A percentile compares a stretch with the other conserved stretches of the same genome.
phyloP scores from a whole-genome alignment of 2,329 filamentous ascomycete species.

The Tolypocladium capitatum region DNA sequence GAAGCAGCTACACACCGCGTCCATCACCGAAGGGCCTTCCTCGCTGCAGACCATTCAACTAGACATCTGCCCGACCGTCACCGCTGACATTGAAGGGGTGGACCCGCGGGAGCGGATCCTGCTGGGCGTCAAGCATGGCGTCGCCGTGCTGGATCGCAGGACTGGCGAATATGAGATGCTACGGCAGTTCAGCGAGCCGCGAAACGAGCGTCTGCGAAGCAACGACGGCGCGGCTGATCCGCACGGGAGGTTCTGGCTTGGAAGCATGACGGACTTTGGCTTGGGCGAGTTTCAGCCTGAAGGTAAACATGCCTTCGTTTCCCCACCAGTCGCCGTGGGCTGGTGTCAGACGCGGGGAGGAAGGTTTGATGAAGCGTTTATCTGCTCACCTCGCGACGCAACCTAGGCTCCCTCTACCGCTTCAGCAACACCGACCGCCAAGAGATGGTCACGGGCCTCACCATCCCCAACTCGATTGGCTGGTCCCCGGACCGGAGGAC shows the following conservation, averaged over 20 bases:
- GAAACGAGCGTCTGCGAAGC: conserved; percentile 44
- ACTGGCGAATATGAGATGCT: conserved; percentile 42
- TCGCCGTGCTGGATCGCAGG: conserved; percentile 60
- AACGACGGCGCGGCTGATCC: conserved; percentile 79
- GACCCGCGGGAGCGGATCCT: conserved; percentile 53
- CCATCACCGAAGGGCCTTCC: conserved; percentile 47
- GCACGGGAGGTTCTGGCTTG: conserved; percentile 71
- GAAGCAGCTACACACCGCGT: conserved; percentile 58
- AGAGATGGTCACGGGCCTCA: conserved; percentile 48
- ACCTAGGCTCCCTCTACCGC: conserved; percentile 56
- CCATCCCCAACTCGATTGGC: conserved; percentile 73
- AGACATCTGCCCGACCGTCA: conserved; percentile 47
- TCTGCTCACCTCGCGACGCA: not conserved
- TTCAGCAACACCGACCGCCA: conserved; percentile 51
- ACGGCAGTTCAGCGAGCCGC: conserved; percentile 28
- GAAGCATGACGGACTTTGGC: conserved; percentile 68
- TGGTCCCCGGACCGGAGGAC: conserved; percentile 63
- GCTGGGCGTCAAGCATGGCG: conserved; percentile 68
- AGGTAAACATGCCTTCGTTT: conserved; percentile 28
- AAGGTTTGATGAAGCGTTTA: not conserved
- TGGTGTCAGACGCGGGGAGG: not conserved
- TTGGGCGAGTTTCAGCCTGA: conserved; percentile 45
- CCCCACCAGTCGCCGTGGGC: not conserved
- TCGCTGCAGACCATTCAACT: conserved; percentile 50
- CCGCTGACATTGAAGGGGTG: conserved; percentile 62